Evolutionary conservation across 768 basidiomycete species (phyloP).

Genomic region (Suillus spraguei): DNA sequence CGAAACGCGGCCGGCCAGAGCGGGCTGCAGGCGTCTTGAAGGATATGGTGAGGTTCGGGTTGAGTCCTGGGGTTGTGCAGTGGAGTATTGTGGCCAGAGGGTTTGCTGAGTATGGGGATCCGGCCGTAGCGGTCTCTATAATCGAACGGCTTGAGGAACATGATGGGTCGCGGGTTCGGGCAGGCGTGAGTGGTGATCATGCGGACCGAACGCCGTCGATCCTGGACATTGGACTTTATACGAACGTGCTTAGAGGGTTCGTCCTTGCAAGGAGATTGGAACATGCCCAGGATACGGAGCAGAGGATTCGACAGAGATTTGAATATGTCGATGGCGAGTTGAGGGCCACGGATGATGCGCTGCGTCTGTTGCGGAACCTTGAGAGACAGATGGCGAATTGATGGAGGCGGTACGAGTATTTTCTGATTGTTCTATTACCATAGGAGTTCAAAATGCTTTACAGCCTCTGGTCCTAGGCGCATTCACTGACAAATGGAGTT

Average conservation of each 20-base stretch:
- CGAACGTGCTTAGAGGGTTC: constrained; percentile 41
- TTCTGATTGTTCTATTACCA: not conserved
- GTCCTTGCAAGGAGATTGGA: constrained; percentile 29
- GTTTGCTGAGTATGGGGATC: constrained; percentile 45
- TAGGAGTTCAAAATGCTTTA: not conserved
- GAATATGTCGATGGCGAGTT: constrained; percentile 29
- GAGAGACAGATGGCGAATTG: constrained; percentile 13
- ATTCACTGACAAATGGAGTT: not conserved
- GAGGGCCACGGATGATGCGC: constrained; percentile 24
- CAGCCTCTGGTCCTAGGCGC: not conserved
- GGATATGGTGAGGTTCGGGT: constrained; percentile 54
- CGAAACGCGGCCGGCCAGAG: constrained; percentile 29
- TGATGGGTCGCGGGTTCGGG: not conserved
- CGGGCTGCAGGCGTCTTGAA: constrained; percentile 43
- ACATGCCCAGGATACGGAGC: constrained; percentile 35
- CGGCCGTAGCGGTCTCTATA: constrained; percentile 39
- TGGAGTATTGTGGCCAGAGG: constrained; percentile 51
- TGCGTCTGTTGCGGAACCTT: constrained; percentile 23
- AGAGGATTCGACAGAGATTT: constrained; percentile 23
- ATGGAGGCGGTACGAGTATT: constrained; percentile 1
- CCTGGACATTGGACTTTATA: constrained; percentile 35
- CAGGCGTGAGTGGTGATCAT: not conserved
- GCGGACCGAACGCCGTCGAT: not conserved
- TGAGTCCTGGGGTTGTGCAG: constrained; percentile 49
- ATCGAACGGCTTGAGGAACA: constrained; percentile 44